phyloP scores from a whole-genome alignment of 306 rosid genomes.

The Crataegus laevigata region DNA sequence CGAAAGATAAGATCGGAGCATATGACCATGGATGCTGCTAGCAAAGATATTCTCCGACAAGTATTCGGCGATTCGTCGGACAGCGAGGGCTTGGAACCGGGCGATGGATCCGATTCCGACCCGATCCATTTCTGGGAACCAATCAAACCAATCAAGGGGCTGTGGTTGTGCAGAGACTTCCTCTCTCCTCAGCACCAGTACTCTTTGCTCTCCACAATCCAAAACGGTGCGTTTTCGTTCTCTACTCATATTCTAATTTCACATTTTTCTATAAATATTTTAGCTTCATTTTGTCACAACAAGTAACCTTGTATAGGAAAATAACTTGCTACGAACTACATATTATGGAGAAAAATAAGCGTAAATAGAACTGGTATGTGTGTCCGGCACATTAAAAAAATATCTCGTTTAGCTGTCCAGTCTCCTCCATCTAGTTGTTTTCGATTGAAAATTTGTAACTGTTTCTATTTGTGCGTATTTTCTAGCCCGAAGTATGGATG shows the following conservation, averaged over 20 bases:
- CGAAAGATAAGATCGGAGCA: neutral
- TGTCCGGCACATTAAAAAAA: no score
- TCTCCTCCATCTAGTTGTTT: neutral
- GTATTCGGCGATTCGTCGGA: slow-evolving; percentile 68
- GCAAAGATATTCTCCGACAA: slow-evolving; percentile 26
- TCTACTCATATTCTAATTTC: neutral
- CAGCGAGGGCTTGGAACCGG: slow-evolving; percentile 22
- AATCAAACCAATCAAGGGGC: slow-evolving; percentile 42
- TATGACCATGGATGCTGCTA: slow-evolving; percentile 13
- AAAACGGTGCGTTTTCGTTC: slow-evolving; percentile 27
- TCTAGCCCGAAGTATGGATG: neutral
- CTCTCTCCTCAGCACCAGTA: slow-evolving; percentile 45
- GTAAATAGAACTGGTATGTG: accelerated
- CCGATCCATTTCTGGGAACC: slow-evolving; percentile 23
- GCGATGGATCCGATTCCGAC: neutral
- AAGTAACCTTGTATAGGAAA: no score
- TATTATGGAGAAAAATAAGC: no score
- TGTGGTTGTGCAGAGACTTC: slow-evolving; percentile 52
- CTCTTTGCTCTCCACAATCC: slow-evolving; percentile 44
- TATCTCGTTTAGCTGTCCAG: no score
- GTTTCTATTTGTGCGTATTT: no score
- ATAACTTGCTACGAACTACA: no score
- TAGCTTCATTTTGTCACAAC: no score
- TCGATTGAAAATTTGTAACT: no score
- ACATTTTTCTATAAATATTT: no score